Evolutionary conservation across 179 eudicot species (phyloP), one percentile per base, ranked within the genome.

Genomic region (Nepenthes alata): DNA sequence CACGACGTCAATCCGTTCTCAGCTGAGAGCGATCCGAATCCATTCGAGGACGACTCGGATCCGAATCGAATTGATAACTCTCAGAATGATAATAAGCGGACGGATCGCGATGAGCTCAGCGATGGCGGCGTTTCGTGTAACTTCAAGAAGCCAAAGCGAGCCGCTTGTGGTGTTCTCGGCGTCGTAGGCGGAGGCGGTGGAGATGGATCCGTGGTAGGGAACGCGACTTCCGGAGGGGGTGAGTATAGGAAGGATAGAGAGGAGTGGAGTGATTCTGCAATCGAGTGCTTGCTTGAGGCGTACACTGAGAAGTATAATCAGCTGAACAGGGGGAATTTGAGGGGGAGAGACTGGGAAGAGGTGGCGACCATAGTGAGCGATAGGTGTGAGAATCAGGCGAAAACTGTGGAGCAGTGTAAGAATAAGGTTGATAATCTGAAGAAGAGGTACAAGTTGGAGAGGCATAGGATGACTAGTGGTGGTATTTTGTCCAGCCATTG

Each of bases 281-380:
- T 91, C 0, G 88, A 80, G 69, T 79, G 80, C 48, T 71, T 91
- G 47, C 70, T 91, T 14, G 96, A 89, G 13, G 98, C 86, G 41
- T 91, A 91, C 34, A 84, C 83, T 25, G 96, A 85, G 47, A 91
- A 86, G 78, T 82, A 75, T 56, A 48, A 78, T 69, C 88, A 82
- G 81, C 55, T 88, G 66, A 91, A 85, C 44, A 65, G 90, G 67
- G 97, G 96, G 52, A 88, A 88, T 71, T 70, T 85, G 81, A 63
- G 98, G 62, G 98, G 98, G 16, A 69, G 96, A 36, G 98, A 91
- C 66, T 91, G 98, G 98, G 98, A 89, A 74, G 98, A 86, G 60
- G 91, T 84, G 65, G 88, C 98, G 49, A 84, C 62, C 63, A 72
- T 65, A 7, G 97, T 87, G 53, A 84, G 87, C 13, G 89, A 85